Evolutionary conservation across 2,329 filamentous ascomycete genomes (phyloP).

Genomic region (Periconia macrospinosa): DNA sequence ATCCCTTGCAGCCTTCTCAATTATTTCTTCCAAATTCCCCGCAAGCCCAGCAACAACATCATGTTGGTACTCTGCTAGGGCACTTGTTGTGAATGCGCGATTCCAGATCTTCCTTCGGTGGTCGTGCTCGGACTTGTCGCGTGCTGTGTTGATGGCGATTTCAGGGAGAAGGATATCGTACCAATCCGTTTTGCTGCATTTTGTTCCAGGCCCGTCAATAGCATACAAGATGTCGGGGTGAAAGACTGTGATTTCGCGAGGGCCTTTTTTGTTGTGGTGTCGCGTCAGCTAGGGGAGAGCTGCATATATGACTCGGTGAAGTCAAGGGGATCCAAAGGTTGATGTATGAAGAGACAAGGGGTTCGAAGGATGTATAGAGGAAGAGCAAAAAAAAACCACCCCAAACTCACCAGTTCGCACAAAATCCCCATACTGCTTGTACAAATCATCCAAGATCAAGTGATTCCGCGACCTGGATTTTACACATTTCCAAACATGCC

Average conservation of each 20-base stretch:
- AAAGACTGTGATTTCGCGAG: conserved; percentile 18
- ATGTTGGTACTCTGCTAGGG: neutral
- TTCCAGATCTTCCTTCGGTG: conserved; percentile 13
- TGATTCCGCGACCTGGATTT: neutral
- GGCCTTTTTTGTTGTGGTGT: conserved; percentile 7
- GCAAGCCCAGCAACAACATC: neutral
- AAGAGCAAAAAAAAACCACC: too few species aligned
- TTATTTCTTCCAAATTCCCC: neutral
- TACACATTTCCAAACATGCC: conserved; percentile 5
- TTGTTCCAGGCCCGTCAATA: conserved; percentile 8
- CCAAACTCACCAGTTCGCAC: neutral
- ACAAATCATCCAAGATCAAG: conserved; percentile 3
- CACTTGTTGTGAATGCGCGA: neutral
- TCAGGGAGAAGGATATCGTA: conserved; percentile 9
- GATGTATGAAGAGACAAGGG: neutral
- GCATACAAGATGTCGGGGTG: conserved; percentile 1
- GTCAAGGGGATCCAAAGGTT: neutral
- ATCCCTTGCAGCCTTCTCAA: neutral
- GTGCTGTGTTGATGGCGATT: conserved; percentile 7
- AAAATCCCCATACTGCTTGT: conserved; percentile 4
- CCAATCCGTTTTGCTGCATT: conserved; percentile 14
- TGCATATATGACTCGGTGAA: too few species aligned
- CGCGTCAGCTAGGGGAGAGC: neutral
- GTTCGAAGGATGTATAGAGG: neutral
- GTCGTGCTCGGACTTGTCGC: conserved; percentile 12